Evolutionary conservation across 1,139 yeast species (phyloP), one percentile per base, ranked within the genome.

Genomic region (Debaryomyces subglobosus): DNA sequence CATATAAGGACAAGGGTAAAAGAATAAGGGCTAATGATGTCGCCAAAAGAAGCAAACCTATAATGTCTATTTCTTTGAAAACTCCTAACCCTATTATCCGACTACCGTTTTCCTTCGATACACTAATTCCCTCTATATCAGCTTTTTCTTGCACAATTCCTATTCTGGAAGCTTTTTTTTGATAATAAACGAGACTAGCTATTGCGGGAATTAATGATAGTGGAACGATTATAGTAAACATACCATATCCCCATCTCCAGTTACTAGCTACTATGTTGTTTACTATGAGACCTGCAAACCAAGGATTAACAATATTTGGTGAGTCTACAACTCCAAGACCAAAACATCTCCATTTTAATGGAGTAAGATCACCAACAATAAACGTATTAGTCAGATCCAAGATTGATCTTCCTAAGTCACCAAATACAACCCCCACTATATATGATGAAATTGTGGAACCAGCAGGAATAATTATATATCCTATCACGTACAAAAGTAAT

Each of bases 241-340:
- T 67, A 48, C 72, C 73, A 49, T 67, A 68, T 43, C 73, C 74
- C 73, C 72, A 69, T 57, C 72, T 61, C 72, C 72, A 69, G 46
- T 64, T 65, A 29, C 46, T 34, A 12, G 48, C 51, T n/a, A 62
- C 49, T 18, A 69, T 53, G 15, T 65, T 60, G 3, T 61, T 55
- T 16, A 62, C 71, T 46, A 69, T 67, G 18, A 59, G 58, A 18
- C 71, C 71, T 4, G 71, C 55, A 45, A 67, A 59, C 74, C 74
- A 69, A 13, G 64, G 55, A 38, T 63, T 67, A 43, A 66, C 59
- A 39, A 69, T 46, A 43, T 60, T 67, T 21, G 74, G 74, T 5
- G 64, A 49, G 1, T 70, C 44, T 10, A 68, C 49, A 4, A 67
- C 36, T 21, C 65, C 63, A 20, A 49, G 42, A 8, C 63, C 40